These are phyloP conservation scores for Colletotrichum sp. DNA, from an alignment of 2,329 filamentous ascomycete genomes.

Conservation along the genomic window DNA sequence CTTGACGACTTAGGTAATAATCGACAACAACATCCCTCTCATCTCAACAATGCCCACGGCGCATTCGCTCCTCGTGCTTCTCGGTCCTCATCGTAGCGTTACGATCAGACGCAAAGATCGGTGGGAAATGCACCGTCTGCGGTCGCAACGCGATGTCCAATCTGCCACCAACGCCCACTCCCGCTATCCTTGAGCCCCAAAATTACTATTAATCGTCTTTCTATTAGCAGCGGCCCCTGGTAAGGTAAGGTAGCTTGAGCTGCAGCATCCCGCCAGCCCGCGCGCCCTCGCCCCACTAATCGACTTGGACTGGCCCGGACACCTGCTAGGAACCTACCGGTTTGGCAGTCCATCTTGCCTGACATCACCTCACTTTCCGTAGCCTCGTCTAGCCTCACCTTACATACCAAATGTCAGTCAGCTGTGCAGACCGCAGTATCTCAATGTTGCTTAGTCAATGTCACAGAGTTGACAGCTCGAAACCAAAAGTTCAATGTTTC, in stretches of 20 bases:
- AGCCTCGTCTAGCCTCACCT: neutral
- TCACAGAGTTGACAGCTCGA: neutral
- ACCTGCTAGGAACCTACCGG: neutral
- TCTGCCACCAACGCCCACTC: neutral
- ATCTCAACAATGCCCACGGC: neutral
- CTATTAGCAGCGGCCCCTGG: slow-evolving; percentile 1
- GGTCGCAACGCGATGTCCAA: neutral
- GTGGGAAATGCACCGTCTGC: neutral
- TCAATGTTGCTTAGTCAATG: neutral
- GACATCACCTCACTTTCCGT: neutral
- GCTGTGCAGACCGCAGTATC: neutral
- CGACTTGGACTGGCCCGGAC: neutral
- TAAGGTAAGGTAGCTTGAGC: neutral
- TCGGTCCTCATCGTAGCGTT: neutral
- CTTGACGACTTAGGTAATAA: neutral
- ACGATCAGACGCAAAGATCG: neutral
- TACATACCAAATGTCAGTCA: neutral
- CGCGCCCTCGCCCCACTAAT: neutral
- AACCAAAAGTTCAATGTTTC: neutral
- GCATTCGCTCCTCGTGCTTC: neutral
- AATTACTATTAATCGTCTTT: neutral
- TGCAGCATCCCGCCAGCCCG: slow-evolving; percentile 11
- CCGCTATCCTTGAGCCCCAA: slow-evolving; percentile 4
- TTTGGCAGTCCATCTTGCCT: neutral
- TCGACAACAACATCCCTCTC: neutral